These are phyloP conservation scores for Saururus chinensis DNA, from an alignment of 164 flowering plant genomes.

Conservation along the genomic window DNA sequence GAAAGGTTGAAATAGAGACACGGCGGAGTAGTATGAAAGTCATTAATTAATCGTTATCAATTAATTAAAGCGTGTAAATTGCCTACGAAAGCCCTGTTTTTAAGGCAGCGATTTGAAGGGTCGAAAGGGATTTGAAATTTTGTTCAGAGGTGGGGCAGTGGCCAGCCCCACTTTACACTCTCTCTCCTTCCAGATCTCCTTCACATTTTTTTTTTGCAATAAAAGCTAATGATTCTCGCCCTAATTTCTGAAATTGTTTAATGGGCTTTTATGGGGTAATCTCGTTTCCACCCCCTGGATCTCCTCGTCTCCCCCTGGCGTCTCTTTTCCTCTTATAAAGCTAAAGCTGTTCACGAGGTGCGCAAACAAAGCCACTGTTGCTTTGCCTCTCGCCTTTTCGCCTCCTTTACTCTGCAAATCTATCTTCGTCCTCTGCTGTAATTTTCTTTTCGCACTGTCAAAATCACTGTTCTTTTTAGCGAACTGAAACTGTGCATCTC, in stretches of 20 bases:
- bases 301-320: background rate
- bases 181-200: too few relatives aligned
- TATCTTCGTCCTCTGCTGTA: background rate
- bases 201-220: background rate
- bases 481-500: background rate
- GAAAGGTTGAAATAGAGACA: constrained; percentile 16
- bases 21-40: too few relatives aligned
- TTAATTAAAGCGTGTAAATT: background rate
- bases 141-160: background rate
- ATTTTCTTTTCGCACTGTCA: too few relatives aligned
- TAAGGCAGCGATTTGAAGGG: background rate
- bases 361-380: background rate
- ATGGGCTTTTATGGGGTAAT: background rate
- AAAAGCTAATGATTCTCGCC: background rate
- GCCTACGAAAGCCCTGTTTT: background rate
- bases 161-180: too few relatives aligned
- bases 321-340: background rate
- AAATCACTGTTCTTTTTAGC: background rate
- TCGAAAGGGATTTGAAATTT: background rate
- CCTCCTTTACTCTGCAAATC: background rate
- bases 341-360: background rate
- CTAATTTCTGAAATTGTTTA: too few relatives aligned
- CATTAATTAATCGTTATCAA: too few relatives aligned
- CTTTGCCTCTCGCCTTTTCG: background rate
- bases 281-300: too few relatives aligned